A percentile compares a stretch with the other conserved stretches of the same genome.
phyloP scores from a whole-genome alignment of 805 yeast species.

The Lachancea fermentati region DNA sequence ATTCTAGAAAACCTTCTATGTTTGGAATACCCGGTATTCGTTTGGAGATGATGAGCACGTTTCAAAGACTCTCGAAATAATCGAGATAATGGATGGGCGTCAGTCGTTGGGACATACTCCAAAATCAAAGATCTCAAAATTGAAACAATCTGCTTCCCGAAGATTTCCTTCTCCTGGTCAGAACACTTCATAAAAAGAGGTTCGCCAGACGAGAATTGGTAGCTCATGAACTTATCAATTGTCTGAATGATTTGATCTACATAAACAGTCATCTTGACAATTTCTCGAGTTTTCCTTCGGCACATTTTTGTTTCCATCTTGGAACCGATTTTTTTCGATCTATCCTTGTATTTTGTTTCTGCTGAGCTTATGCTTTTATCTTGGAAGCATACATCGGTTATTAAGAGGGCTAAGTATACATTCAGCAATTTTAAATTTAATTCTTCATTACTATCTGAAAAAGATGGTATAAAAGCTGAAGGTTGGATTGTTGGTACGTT shows the following conservation, averaged over 20 bases:
- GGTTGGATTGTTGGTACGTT: background rate
- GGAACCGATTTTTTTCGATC: background rate
- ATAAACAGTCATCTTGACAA: slow-evolving; percentile 5
- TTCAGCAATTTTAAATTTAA: slow-evolving; percentile 4
- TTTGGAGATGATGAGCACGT: background rate
- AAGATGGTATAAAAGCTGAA: background rate
- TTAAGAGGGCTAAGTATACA: slow-evolving; percentile 2
- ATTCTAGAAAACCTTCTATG: background rate
- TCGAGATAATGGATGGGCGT: slow-evolving; percentile 1
- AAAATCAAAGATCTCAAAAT: slow-evolving; percentile 3
- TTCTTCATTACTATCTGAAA: slow-evolving; percentile 3
- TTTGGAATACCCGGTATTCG: slow-evolving; percentile 5
- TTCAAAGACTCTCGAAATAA: slow-evolving; percentile 2
- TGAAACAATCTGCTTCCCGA: slow-evolving; percentile 1
- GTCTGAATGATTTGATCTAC: slow-evolving; percentile 5
- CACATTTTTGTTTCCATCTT: too few relatives aligned
- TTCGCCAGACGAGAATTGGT: too few relatives aligned
- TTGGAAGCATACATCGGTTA: slow-evolving; percentile 2
- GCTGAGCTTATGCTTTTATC: background rate
- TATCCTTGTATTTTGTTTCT: background rate
- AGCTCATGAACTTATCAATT: slow-evolving; percentile 1
- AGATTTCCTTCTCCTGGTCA: background rate
- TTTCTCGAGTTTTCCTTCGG: background rate
- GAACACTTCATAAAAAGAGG: too few relatives aligned
- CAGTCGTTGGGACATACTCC: slow-evolving; percentile 6